Conservation (phyloP, 1,284 basidiomycete genomes). For the Waitea zeae region DNA sequence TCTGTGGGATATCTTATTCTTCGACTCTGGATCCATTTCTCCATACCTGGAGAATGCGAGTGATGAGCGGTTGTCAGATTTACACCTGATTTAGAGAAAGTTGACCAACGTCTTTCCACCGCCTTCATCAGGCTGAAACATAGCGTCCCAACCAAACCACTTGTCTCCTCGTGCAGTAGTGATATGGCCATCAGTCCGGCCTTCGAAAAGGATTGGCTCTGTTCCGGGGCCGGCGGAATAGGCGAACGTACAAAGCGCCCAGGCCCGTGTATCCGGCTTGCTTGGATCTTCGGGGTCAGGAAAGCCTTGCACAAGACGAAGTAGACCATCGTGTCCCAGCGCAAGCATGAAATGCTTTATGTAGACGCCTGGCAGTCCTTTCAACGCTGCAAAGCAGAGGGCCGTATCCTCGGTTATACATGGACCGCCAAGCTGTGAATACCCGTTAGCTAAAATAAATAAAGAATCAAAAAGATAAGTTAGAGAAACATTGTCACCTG, state of each 20-base stretch:
- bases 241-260: conserved; percentile 91
- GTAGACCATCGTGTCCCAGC: conserved; percentile 58
- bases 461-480: no score
- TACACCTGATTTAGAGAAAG: not conserved
- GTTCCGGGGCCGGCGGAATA: conserved; percentile 73
- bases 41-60: conserved; percentile 70
- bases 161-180: conserved; percentile 71
- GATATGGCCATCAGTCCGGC: conserved; percentile 75
- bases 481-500: no score
- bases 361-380: conserved; percentile 89
- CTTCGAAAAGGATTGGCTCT: conserved; percentile 84
- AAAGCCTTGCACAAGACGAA: not conserved
- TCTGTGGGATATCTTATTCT: conserved; percentile 84
- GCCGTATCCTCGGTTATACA: conserved; percentile 98
- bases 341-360: conserved; percentile 84
- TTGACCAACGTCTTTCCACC: conserved; percentile 59
- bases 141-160: conserved; percentile 81
- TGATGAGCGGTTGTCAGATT: not conserved
- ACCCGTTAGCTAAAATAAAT: no score
- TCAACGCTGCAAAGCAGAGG: conserved; percentile 77
- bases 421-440: conserved; percentile 58
- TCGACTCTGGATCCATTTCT: conserved; percentile 79
- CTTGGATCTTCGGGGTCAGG: conserved; percentile 20
- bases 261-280: conserved; percentile 69
- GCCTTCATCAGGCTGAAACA: conserved; percentile 62